Conservation (phyloP, 371 early-diverging fungal species). For the Blastocladiella emersonii region DNA sequence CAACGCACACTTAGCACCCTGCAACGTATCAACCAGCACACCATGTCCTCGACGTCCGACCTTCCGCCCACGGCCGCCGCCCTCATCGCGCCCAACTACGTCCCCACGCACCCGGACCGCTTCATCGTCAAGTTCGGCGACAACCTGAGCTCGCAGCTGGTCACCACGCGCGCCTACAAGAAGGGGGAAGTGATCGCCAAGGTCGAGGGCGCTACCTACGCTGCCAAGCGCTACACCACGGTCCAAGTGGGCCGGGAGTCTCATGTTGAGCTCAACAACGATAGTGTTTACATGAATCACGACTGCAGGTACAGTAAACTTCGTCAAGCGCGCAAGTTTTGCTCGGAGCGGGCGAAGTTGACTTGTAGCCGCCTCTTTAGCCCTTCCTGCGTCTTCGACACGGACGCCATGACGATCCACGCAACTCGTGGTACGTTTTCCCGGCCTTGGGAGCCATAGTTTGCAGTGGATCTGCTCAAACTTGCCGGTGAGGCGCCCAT, state of each 20-base stretch:
- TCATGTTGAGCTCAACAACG: constrained; percentile 59
- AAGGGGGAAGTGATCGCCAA: constrained; percentile 39
- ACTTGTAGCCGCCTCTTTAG: too few species aligned
- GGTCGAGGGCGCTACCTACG: constrained; percentile 36
- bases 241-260: constrained; percentile 43
- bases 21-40: too few species aligned
- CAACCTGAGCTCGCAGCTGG: constrained; percentile 31
- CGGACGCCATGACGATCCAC: constrained; percentile 28
- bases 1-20: too few species aligned
- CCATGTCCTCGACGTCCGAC: too few species aligned
- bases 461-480: too few species aligned
- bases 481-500: too few species aligned
- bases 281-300: constrained; percentile 34
- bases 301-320: too few species aligned
- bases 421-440: constrained; percentile 21
- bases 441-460: too few species aligned
- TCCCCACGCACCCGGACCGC: constrained; percentile 33
- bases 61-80: background rate
- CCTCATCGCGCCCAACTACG: constrained; percentile 8
- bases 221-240: constrained; percentile 42
- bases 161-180: constrained; percentile 27
- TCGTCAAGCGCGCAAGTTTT: too few species aligned
- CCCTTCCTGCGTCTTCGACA: constrained; percentile 47
- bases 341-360: too few species aligned
- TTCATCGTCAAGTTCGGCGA: constrained; percentile 33